These are phyloP conservation scores for Hericium erinaceus DNA, from an alignment of 768 basidiomycete species.

Conservation along the genomic window DNA sequence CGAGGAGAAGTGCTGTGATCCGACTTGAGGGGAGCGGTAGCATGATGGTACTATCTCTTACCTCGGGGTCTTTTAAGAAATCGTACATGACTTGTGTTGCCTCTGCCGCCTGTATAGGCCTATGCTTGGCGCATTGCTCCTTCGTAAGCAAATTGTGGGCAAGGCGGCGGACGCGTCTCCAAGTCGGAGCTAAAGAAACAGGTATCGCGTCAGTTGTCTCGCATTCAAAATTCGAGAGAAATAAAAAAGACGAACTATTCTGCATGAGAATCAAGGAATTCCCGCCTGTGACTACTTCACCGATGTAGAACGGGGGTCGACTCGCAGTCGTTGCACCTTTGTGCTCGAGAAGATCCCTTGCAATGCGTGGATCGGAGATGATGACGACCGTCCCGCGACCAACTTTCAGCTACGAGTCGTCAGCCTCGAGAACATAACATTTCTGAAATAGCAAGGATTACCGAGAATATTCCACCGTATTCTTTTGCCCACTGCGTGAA, in stretches of 20 bases:
- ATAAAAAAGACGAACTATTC: not conserved
- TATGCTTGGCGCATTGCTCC: not conserved
- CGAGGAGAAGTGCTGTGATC: not conserved
- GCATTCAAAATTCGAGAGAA: not conserved
- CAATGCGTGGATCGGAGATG: not conserved
- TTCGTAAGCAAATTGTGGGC: not conserved
- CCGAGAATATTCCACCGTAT: not conserved
- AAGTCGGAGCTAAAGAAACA: not conserved
- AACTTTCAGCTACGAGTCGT: not conserved
- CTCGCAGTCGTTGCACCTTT: not conserved
- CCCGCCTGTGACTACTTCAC: not conserved
- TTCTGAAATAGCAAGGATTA: not conserved
- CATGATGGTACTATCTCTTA: not conserved
- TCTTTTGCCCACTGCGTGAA: not conserved
- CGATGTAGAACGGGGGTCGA: not conserved
- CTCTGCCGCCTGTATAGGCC: slow-evolving; percentile 16
- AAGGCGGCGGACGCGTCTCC: not conserved
- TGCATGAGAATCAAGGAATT: not conserved
- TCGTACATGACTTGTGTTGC: slow-evolving; percentile 22
- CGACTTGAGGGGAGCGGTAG: not conserved
- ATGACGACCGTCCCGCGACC: not conserved
- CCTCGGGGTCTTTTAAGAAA: slow-evolving; percentile 19
- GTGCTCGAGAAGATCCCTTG: not conserved
- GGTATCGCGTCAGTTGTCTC: not conserved
- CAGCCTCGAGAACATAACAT: not conserved